Conservation (phyloP, 2,329 filamentous ascomycete genomes). For the Juglanconis sp. region DNA sequence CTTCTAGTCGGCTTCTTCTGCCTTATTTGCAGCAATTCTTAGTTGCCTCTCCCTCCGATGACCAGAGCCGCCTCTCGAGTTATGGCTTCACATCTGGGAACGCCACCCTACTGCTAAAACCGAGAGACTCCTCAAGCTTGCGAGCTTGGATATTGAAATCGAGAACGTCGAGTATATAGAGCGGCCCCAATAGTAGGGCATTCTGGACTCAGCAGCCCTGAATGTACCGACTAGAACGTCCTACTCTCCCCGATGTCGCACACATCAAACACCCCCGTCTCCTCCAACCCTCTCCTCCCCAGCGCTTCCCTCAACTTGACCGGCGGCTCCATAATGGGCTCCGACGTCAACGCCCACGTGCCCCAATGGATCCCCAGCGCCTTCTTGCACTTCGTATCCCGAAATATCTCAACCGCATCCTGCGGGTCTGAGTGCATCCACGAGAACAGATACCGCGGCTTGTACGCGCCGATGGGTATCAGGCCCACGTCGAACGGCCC, state of each 20-base stretch:
- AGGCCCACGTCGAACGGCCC: slow-evolving; percentile 89
- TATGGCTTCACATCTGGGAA: too few relatives aligned
- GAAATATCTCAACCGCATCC: slow-evolving; percentile 86
- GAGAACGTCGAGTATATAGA: too few relatives aligned
- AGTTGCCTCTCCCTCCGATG: neutral
- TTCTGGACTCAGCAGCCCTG: too few relatives aligned
- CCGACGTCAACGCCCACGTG: slow-evolving; percentile 79
- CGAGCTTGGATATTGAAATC: too few relatives aligned
- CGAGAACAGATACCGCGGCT: slow-evolving; percentile 69
- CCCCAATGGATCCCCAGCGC: slow-evolving; percentile 94
- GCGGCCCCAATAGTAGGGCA: too few relatives aligned
- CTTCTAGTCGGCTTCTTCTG: too few relatives aligned
- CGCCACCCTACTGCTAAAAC: too few relatives aligned
- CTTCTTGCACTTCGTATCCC: slow-evolving; percentile 71
- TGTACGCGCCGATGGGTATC: slow-evolving; percentile 90
- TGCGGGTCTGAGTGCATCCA: slow-evolving; percentile 82
- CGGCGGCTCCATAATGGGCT: slow-evolving; percentile 83
- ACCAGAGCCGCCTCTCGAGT: too few relatives aligned
- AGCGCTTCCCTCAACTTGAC: slow-evolving; percentile 69
- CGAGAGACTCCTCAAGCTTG: too few relatives aligned
- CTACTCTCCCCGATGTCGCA: slow-evolving; percentile 82
- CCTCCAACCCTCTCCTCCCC: slow-evolving; percentile 60
- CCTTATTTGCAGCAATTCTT: neutral
- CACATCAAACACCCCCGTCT: slow-evolving; percentile 74
- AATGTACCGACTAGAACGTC: slow-evolving; percentile 55